Evolutionary conservation across 139 green algal genomes (phyloP), one percentile per base, ranked within the genome.

Genomic region (Penium margaritaceum): DNA sequence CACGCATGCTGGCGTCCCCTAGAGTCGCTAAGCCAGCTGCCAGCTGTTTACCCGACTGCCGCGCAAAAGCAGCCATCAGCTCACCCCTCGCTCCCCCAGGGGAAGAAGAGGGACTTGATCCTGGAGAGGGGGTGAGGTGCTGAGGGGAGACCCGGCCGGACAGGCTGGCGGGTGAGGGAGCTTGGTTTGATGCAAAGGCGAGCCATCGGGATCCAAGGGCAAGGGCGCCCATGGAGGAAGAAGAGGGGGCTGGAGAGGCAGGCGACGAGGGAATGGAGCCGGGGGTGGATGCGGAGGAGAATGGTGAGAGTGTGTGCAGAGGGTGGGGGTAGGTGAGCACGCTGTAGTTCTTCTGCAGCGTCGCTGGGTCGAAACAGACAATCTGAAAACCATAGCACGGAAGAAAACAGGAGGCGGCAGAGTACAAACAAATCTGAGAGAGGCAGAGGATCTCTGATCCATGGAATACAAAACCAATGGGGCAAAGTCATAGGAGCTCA

Each of bases 141-240:
- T 79, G 72, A 3, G 72, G 72, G n/a, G n/a, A n/a, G n/a, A n/a
- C n/a, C n/a, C n/a, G n/a, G n/a, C n/a, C n/a, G n/a, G n/a, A n/a
- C n/a, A n/a, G n/a, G n/a, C n/a, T n/a, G n/a, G n/a, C n/a, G 15
- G 72, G 33, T 32, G 79, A 19, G 6, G 73, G n/a, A 6, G 66
- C 68, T n/a, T 87, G 76, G 53, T 88, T 85, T 33, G 85, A 70
- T 32, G 85, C 80, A 39, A 87, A 88, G 1, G 83, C 85, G 34
- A 89, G 78, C 85, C 85, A 89, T n/a, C 77, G 74, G 0, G 80
- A 44, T 3, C 85, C 85, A 24, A 89, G 72, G 0, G 83, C 85
- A 47, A 88, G 46, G 1, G 85, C 80, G 4, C 62, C 67, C n/a
- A n/a, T n/a, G n/a, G n/a, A n/a, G n/a, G n/a, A n/a, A n/a, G n/a